Base-by-base conservation (phyloP, 257 asterid species). In the Solanum pennellii region DNA sequence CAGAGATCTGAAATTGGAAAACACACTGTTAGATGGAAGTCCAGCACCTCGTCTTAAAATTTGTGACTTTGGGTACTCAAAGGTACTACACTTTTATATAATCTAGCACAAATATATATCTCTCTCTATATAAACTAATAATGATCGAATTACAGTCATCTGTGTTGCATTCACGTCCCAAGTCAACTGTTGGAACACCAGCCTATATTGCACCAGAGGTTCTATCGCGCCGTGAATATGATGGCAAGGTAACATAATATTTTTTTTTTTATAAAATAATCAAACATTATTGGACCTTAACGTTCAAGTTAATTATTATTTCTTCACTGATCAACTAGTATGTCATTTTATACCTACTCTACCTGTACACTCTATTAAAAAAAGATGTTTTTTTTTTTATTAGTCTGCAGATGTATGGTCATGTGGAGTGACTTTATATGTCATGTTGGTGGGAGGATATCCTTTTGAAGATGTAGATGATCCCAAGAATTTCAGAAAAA, bases 391-490 rank as follows among this genome's bases (percentile, higher is more conserved):
- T 25, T 13, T 1, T 6, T 27, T 77, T 45, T 77, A 31, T 49
- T 31, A 93, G 97, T 80, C 91, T 90, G 98, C 95, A 31, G 97
- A 94, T 91, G 95, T 92, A 68, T 94, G 97, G 96, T 93, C 97
- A 18, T 92, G 95, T 91, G 97, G 98, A 86, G 98, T 93, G 47
- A 94, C 97, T 16, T 90, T 94, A 4, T 94, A 92, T 87, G 98
- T 93, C 85, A 94, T 94, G 98, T 86, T 94, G 91, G 97, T 93
- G 82, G 98, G 97, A 83, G 96, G 95, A 60, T 94, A 94, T 90
- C 98, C 97, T 1, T 94, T 94, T 86, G 98, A 94, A 90, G 95
- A 94, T 86, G 92, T 89, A 41, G 76, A 90, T 14, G 94, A 94
- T 83, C 91, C 94, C 76, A 94, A 94, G 89, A 93, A 94, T 84